Base-by-base conservation (phyloP, 1,284 basidiomycete species). In the Naganishia sp. region DNA sequence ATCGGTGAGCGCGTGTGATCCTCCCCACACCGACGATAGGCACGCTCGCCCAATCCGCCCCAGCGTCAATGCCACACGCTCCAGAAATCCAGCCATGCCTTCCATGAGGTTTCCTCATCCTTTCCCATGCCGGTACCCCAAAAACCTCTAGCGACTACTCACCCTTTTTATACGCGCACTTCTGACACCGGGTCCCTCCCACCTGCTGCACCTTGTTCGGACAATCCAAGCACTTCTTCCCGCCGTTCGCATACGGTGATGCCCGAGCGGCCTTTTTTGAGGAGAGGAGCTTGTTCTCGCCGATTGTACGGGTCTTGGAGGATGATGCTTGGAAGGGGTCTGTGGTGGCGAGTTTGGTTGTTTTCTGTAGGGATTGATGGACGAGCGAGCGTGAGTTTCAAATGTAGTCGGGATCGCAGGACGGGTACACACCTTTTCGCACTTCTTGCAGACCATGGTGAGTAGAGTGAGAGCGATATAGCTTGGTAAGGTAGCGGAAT, bases 371-470 rank as follows among this genome's bases (percentile, higher is more conserved):
- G 28, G 28, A 28, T 28, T 17, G 46, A 23, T n/a, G 39, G 21
- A 50, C 41, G 23, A 28, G 28, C 35, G 25, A 15, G 21, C 21
- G 31, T 56, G 28, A 11, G 35, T 28, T 5, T 21, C 23, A 25
- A 43, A 13, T 23, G 18, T 9, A 50, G 31, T 3, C 39, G 51
- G 56, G 55, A 49, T 4, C 6, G 41, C 57, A 55, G 25, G 42
- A 18, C 28, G 28, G 39, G 17, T 21, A 55, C 57, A 15, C n/a
- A 63, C 67, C 74, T 80, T 81, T 70, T 81, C 79, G 65, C 79
- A 81, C 69, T 79, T 80, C 67, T 79, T 79, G 74, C 79, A 81
- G 18, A 81, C 79, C 79, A 81, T 81, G 32, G 47, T 60, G 57
- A 2, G 21, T 21, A n/a, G 6, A 21, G 47, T 49, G 10, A 2